A percentile compares a stretch with the other conserved stretches of the same genome.
phyloP scores from a whole-genome alignment of 345 rosid species.

The Melastoma malabathricum region DNA sequence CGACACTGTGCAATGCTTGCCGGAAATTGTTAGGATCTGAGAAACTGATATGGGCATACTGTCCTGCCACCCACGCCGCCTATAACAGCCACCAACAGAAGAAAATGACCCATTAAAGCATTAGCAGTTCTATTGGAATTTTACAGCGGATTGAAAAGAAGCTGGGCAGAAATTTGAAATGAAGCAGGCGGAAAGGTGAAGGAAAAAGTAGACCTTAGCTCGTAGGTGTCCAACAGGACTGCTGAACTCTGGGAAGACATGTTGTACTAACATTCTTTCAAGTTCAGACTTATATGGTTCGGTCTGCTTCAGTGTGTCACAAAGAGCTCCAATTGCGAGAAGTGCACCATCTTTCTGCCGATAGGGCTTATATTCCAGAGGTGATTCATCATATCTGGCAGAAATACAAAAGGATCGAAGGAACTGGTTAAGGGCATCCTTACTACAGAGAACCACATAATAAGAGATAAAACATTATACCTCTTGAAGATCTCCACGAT shows the following conservation, averaged over 20 bases:
- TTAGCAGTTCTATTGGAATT: conserved; percentile 3
- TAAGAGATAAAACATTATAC: conserved; percentile 11
- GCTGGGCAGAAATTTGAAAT: too few relatives aligned
- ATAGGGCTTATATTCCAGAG: conserved; percentile 59
- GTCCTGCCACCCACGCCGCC: conserved; percentile 99
- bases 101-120: conserved; percentile 1
- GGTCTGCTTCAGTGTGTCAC: conserved; percentile 89
- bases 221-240: conserved; percentile 95
- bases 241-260: conserved; percentile 91
- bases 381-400: conserved; percentile 68
- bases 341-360: conserved; percentile 95
- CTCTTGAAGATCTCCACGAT: conserved; percentile 67
- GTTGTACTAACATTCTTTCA: conserved; percentile 91
- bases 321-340: conserved; percentile 97
- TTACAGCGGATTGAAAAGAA: too few relatives aligned
- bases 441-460: too few relatives aligned
- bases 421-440: too few relatives aligned
- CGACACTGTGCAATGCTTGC: conserved; percentile 75
- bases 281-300: conserved; percentile 88
- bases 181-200: too few relatives aligned
- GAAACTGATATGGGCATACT: conserved; percentile 76
- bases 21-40: conserved; percentile 73
- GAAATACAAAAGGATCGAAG: neutral
- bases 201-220: conserved; percentile 60
- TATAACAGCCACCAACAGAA: conserved; percentile 7